Evolutionary conservation across 345 rosid genomes (phyloP), one percentile per base, ranked within the genome.

Genomic region (Corchorus olitorius): DNA sequence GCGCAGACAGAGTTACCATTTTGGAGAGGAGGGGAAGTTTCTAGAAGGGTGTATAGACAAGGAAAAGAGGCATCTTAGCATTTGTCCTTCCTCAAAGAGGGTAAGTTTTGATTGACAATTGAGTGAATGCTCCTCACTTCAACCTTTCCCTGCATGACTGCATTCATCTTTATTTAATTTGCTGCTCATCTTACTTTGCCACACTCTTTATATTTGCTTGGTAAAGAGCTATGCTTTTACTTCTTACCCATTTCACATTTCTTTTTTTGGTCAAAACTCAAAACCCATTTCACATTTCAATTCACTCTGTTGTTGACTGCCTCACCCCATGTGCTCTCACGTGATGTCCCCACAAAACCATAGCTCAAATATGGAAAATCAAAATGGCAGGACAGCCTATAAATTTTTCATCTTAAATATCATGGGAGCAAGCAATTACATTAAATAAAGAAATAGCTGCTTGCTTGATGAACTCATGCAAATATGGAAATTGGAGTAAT

Each of bases 1-100:
- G 88, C 79, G 88, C 82, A 81, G 66, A 27, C 27, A 48, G 65
- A 81, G 78, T 84, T 88, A 62, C 88, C 89, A 83, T 78, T 74
- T 62, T 5, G 52, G 79, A 72, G 81, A 77, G 72, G 78, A 75
- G 89, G 83, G 86, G 79, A 86, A 86, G 87, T 82, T 87, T 92
- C 91, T 88, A 89, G 85, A 90, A 86, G 79, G 75, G 88, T 83
- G 90, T n/a, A 78, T 81, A 67, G 80, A 89, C 85, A 83, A 69
- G 88, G 97, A 86, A 94, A 91, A 78, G 73, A 76, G 87, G 97
- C 84, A 94, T 94, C 97, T 94, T 83, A 84, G 89, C 84, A 83
- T 89, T 89, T 89, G 90, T 89, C 88, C 87, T 85, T 84, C 83
- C 59, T 85, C 75, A 72, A 65, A 74, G 19, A 68, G 2, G 83